Conservation (phyloP, 2,329 filamentous ascomycete genomes). For the Ustulina deusta region DNA sequence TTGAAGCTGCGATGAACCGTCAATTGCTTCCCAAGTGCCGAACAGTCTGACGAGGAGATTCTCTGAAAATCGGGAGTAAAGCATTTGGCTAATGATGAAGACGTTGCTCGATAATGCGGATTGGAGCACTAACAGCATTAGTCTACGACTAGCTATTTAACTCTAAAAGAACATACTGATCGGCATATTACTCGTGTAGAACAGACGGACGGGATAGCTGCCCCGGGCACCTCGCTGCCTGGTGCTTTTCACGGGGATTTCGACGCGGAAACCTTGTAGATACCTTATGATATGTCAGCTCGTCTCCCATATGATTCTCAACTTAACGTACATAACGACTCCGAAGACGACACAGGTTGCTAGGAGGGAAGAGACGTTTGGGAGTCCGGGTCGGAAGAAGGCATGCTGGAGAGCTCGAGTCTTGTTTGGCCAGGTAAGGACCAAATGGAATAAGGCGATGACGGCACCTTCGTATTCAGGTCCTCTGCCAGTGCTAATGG, state of each 20-base stretch:
- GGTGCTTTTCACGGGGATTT: slow-evolving; percentile 99
- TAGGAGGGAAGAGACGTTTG: slow-evolving; percentile 99
- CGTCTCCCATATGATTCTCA: too few relatives aligned
- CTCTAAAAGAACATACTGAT: too few relatives aligned
- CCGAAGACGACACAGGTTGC: slow-evolving; percentile 94
- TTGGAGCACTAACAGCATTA: too few relatives aligned
- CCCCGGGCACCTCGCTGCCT: slow-evolving; percentile 98
- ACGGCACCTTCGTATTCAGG: slow-evolving; percentile 99
- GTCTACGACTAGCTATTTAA: too few relatives aligned
- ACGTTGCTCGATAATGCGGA: slow-evolving; percentile 98
- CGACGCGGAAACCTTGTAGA: slow-evolving; percentile 99
- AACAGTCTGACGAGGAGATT: slow-evolving; percentile 98
- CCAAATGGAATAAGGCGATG: slow-evolving; percentile 96
- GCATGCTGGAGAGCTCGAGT: slow-evolving; percentile 97
- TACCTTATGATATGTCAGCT: too few relatives aligned
- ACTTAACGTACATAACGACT: slow-evolving; percentile 98
- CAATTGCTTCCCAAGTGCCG: slow-evolving; percentile 97
- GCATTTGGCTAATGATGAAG: slow-evolving; percentile 99
- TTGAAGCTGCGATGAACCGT: slow-evolving; percentile 94
- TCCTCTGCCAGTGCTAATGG: slow-evolving; percentile 98
- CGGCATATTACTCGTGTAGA: slow-evolving; percentile 99
- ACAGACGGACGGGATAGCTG: slow-evolving; percentile 97
- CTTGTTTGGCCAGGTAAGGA: slow-evolving; percentile 99
- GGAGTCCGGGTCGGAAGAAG: slow-evolving; percentile 99
- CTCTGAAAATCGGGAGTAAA: slow-evolving; percentile 98